Base-by-base conservation (phyloP, 441 rosid species). In the Daphne laureola region DNA sequence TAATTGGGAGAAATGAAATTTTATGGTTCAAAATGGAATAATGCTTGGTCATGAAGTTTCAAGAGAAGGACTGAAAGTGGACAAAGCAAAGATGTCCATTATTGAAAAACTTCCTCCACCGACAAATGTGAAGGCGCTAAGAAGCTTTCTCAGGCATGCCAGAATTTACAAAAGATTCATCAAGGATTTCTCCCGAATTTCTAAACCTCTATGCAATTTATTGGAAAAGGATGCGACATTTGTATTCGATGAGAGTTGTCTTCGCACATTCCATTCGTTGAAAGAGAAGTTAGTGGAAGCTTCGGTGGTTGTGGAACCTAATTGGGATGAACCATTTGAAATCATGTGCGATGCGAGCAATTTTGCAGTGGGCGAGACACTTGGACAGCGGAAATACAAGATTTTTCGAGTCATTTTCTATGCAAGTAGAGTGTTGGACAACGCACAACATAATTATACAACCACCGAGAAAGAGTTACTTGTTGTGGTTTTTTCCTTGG, bases 1-100 rank as follows among this genome's bases (percentile, higher is more conserved):
- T 1, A 48, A 48, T 48, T 48, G 18, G 52, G 52, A 48, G 5
- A 48, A 48, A 11, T 48, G 17, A 3, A 2, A 48, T 48, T 48
- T 48, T 21, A 48, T 48, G 51, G 51, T 48, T 11, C 3, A 48
- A 48, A 21, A 48, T 43, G 21, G 21, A n/a, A 48, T 48, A 11
- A 26, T 48, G 0, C 26, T 48, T 15, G 12, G 12, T 18, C 52
- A 48, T 23, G 16, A 14, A 18, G 12, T 18, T 3, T 48, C 26
- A 5, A 23, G 17, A 1, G 16, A 15, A 15, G 49, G 49, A 13
- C 0, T 46, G 3, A 40, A 51, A 17, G 54, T 51, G 4, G 54
- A 26, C 15, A 51, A 16, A 26, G 41, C 12, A 12, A 51, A 51
- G 40, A 26, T 27, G 25, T 0, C 5, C 0, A 17, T 25, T 1